Conservation (phyloP, 192 early-diverging fungal genomes). For the Backusella mclennaniae region DNA sequence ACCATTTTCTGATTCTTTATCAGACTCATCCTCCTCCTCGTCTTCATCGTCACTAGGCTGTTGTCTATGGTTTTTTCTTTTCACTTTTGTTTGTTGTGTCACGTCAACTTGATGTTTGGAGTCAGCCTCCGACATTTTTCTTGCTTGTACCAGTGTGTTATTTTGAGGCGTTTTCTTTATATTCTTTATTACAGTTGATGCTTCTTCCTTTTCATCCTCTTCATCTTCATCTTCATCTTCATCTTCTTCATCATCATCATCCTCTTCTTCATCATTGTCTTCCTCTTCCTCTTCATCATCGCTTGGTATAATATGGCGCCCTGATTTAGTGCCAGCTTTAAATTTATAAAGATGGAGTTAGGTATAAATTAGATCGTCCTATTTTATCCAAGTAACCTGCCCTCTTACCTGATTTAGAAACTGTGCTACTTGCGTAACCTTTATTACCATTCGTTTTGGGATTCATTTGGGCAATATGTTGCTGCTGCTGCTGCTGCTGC, state of each 20-base stretch:
- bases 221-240: constrained; percentile 14
- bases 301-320: constrained; percentile 9
- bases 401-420: background rate
- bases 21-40: constrained; percentile 1
- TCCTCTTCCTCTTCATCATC: constrained; percentile 28
- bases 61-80: background rate
- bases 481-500: background rate
- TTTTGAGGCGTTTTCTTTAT: background rate
- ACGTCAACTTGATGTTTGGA: background rate
- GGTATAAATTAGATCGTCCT: background rate
- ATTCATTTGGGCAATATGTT: background rate
- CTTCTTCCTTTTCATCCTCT: background rate
- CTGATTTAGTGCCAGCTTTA: background rate
- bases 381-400: background rate
- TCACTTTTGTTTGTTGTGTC: background rate
- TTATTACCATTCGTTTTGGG: background rate
- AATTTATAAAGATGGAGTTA: background rate
- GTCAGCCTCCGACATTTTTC: background rate
- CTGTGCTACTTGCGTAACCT: background rate
- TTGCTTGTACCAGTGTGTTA: background rate
- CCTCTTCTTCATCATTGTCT: constrained; percentile 11
- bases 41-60: constrained; percentile 26
- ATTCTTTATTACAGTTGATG: background rate
- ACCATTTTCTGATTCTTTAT: constrained; percentile 22
- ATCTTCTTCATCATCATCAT: constrained; percentile 6